Percentiles rank a stretch among this genome's conserved stretches.
phyloP scores from a whole-genome alignment of 148 eudicot species.

The Diospyros lotus region DNA sequence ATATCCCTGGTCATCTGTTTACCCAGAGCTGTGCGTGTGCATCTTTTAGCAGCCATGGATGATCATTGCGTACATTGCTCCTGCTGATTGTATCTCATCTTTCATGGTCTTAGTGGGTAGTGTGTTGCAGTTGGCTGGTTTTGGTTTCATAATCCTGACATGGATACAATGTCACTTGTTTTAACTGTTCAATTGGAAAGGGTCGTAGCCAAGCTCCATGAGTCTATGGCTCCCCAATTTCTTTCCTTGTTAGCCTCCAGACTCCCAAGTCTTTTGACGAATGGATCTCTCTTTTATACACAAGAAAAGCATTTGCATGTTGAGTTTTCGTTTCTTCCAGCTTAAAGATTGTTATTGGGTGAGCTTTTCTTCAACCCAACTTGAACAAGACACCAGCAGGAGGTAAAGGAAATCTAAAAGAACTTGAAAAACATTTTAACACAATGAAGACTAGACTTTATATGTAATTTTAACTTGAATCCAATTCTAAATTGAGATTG shows the following conservation, averaged over 20 bases:
- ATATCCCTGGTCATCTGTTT: slow-evolving; percentile 43
- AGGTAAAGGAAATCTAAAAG: no score
- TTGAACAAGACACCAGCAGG: no score
- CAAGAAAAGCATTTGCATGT: background rate
- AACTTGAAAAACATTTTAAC: no score
- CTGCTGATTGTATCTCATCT: slow-evolving; percentile 23
- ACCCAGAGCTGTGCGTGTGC: slow-evolving; percentile 63
- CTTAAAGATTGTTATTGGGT: no score
- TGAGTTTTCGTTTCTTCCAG: background rate
- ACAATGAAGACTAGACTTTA: no score
- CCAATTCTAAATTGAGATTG: no score
- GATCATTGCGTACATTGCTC: slow-evolving; percentile 21
- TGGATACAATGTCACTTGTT: slow-evolving; percentile 14
- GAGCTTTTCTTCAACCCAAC: no score
- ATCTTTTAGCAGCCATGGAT: slow-evolving; percentile 61
- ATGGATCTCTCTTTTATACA: background rate
- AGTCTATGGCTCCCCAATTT: no score
- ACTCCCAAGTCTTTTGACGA: background rate
- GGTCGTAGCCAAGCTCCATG: no score
- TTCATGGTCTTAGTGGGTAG: slow-evolving; percentile 33
- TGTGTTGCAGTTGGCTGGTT: slow-evolving; percentile 20
- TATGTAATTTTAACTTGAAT: no score
- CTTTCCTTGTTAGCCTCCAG: no score
- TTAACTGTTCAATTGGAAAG: no score
- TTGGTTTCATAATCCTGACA: slow-evolving; percentile 25